Evolutionary conservation across 176 grass and related monocot species (phyloP).

Genomic region (Lolium perenne): DNA sequence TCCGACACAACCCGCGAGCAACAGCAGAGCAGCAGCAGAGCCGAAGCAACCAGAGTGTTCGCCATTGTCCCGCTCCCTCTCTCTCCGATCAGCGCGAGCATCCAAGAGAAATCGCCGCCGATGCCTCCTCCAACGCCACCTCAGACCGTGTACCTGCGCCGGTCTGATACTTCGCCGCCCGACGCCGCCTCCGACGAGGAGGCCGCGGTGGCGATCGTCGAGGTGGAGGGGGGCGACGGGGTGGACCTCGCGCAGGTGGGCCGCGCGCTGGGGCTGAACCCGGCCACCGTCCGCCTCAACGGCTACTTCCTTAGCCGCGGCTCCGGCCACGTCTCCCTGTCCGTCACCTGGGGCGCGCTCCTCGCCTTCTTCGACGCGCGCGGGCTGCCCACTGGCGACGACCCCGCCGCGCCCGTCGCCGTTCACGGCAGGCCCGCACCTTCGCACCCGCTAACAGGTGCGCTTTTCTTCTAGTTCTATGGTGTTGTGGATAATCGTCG

Average conservation of each 20-base stretch:
- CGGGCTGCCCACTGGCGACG: constrained; percentile 50
- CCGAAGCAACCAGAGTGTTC: constrained; percentile 43
- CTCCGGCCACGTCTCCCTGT: constrained; percentile 40
- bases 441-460: constrained; percentile 37
- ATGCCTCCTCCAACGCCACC: constrained; percentile 5
- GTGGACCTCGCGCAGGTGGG: constrained; percentile 60
- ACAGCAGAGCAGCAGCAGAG: not conserved
- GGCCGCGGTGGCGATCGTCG: constrained; percentile 1
- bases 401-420: constrained; percentile 41
- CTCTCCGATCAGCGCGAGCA: not conserved
- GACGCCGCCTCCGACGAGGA: not conserved
- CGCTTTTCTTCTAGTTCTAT: not conserved
- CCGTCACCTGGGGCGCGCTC: constrained; percentile 63
- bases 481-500: not conserved
- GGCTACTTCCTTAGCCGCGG: constrained; percentile 73
- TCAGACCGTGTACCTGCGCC: constrained; percentile 33
- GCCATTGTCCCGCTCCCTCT: constrained; percentile 8
- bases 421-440: constrained; percentile 48
- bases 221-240: constrained; percentile 35
- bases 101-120: not conserved
- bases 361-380: constrained; percentile 64
- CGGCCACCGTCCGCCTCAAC: constrained; percentile 65
- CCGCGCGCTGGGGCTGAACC: constrained; percentile 58
- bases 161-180: not conserved
- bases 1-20: not conserved